Base-by-base conservation (phyloP, 352 stramenopile genomes). In the Elongisporangium senticosum region DNA sequence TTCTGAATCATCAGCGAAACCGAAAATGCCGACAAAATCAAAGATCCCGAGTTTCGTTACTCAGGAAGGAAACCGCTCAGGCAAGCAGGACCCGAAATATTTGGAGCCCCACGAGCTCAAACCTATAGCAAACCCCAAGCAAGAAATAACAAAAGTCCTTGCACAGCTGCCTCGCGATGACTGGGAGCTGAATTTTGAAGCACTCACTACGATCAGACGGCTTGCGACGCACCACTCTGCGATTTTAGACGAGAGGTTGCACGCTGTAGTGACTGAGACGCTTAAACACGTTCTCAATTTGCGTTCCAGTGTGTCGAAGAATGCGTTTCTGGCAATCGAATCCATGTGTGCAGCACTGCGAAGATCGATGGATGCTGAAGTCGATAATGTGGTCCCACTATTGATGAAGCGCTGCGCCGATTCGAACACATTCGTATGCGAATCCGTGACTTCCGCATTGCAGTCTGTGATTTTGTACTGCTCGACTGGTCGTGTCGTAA, bases 361-460 rank as follows among this genome's bases (percentile, higher is more conserved):
- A 33, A 69, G 75, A 21, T 19, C 61, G 0, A 77, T 94, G 56
- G 82, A 94, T 51, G 53, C 58, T 0, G 79, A 92, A 24, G 63
- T 90, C 13, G 82, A 91, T 33, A 69, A 58, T 19, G 71, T 91
- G 7, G 37, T 92, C 4, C 68, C 80, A 0, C 55, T 87, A 39
- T 60, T 94, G 21, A 67, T 94, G 11, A 87, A 83, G 48, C 80
- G 84, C 4, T 82, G 72, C 43, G 67, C 64, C 2, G 82, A 94
- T 57, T 87, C 82, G 7, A 94, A 90, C 26, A 23, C 72, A 1
- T 94, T 94, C 57, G 75, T 94, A 33, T 89, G 79, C 40, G 81
- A 90, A 24, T 84, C 75, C 2, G 82, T 72, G 3, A 63, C 66
- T 22, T 55, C 67, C 8, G 72, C 81, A 0, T 58, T 93, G 13